Conservation (phyloP, 2,329 filamentous ascomycete genomes). For the Magnaporthiopsis poae region DNA sequence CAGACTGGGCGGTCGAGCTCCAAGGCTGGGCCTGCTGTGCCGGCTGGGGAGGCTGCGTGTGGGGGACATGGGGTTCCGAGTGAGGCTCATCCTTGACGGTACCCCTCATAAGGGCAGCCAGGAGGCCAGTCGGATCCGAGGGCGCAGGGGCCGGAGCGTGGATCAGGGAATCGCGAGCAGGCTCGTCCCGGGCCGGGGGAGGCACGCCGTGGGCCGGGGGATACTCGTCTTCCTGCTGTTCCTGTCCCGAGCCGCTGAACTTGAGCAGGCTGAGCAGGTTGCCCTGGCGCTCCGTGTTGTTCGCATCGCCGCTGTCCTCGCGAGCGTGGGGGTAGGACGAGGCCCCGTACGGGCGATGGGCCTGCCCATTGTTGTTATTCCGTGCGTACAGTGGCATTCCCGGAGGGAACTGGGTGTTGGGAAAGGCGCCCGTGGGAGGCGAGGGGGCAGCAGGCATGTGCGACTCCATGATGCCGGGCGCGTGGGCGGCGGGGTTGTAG, state of each 20-base stretch:
- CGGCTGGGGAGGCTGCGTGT: slow-evolving; percentile 14
- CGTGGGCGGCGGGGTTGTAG: slow-evolving; percentile 16
- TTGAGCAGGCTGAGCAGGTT: slow-evolving; percentile 52
- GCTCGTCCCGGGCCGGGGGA: slow-evolving; percentile 15
- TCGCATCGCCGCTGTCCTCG: not conserved
- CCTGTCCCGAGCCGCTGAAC: slow-evolving; percentile 36
- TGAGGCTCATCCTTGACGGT: slow-evolving; percentile 38
- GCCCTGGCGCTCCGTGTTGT: slow-evolving; percentile 6
- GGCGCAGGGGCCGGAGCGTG: slow-evolving; percentile 48
- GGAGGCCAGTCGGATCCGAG: slow-evolving; percentile 46
- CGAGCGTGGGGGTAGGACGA: not conserved
- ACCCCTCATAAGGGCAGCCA: slow-evolving; percentile 53
- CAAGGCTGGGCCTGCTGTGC: slow-evolving; percentile 23
- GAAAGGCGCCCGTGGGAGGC: slow-evolving; percentile 31
- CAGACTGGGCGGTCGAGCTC: slow-evolving; percentile 42
- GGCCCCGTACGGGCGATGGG: not conserved
- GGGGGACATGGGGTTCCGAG: slow-evolving; percentile 18
- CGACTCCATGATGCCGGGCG: slow-evolving; percentile 14
- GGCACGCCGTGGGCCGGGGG: slow-evolving; percentile 1
- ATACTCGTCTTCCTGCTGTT: slow-evolving; percentile 1
- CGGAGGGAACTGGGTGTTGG: slow-evolving; percentile 29
- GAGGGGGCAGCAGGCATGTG: slow-evolving; percentile 35
- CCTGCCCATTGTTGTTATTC: not conserved
- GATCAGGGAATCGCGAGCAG: slow-evolving; percentile 28
- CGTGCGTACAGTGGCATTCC: slow-evolving; percentile 17